These are phyloP conservation scores for Phoma sp. DNA, from an alignment of 2,329 filamentous ascomycete species.

Conservation along the genomic window DNA sequence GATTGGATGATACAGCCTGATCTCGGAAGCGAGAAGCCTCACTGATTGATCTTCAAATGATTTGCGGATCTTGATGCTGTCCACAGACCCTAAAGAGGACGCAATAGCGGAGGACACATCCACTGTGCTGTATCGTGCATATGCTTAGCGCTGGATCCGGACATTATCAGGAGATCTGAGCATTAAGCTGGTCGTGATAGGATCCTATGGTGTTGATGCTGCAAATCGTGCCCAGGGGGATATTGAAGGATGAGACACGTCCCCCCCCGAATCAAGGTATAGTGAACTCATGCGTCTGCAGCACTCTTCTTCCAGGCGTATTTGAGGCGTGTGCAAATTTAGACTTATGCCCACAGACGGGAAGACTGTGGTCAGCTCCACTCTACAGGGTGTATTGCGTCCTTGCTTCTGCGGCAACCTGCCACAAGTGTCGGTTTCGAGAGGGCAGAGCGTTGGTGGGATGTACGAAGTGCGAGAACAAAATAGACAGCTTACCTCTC, in stretches of 20 bases:
- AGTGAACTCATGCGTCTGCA: slow-evolving; percentile 16
- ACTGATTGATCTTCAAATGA: slow-evolving; percentile 6
- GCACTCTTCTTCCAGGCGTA: slow-evolving; percentile 22
- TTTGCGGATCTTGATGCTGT: neutral
- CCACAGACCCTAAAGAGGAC: neutral
- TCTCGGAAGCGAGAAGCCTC: slow-evolving; percentile 19
- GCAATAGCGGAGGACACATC: neutral
- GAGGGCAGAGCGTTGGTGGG: slow-evolving; percentile 3
- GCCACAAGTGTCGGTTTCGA: slow-evolving; percentile 14
- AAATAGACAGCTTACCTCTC: slow-evolving; percentile 59
- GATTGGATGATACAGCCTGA: slow-evolving; percentile 28
- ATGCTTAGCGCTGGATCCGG: neutral
- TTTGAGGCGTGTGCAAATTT: slow-evolving; percentile 24
- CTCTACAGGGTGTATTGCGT: slow-evolving; percentile 7
- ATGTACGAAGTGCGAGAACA: neutral
- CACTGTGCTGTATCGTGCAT: neutral
- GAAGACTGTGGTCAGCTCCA: slow-evolving; percentile 10
- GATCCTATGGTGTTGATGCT: neutral
- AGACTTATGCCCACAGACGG: neutral
- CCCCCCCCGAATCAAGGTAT: slow-evolving; percentile 12
- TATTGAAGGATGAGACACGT: slow-evolving; percentile 31
- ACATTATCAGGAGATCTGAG: neutral
- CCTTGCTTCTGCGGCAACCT: slow-evolving; percentile 26
- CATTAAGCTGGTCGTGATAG: neutral
- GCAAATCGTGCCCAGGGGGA: slow-evolving; percentile 5